phyloP scores from a whole-genome alignment of 140 eudicot species.

The Stevia rebaudiana region DNA sequence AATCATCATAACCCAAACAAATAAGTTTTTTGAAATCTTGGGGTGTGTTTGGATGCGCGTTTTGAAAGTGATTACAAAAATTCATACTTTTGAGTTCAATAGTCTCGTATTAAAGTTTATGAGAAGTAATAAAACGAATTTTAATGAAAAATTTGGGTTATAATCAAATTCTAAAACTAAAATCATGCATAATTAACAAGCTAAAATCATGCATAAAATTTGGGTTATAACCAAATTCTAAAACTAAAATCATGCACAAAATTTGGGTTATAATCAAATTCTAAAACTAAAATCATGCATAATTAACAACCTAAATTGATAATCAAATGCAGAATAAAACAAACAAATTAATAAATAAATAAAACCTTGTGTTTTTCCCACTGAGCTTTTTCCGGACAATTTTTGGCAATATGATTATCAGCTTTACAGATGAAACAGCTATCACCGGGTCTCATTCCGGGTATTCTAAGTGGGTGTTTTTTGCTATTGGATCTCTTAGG shows the following conservation, averaged over 20 bases:
- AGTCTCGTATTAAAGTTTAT: neutral
- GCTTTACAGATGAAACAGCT: constrained; percentile 84
- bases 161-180: neutral
- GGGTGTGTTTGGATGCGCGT: neutral
- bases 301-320: neutral
- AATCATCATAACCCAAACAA: neutral
- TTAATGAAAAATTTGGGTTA: too few relatives aligned
- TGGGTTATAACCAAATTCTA: too few relatives aligned
- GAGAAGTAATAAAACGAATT: too few relatives aligned
- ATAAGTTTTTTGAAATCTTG: neutral
- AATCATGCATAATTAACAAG: neutral
- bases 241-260: too few relatives aligned
- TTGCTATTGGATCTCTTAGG: constrained; percentile 29
- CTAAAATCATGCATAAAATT: too few relatives aligned
- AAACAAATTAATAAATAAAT: neutral
- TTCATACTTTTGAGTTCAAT: neutral
- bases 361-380: constrained; percentile 96
- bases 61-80: neutral
- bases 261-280: neutral
- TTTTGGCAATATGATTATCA: constrained; percentile 76
- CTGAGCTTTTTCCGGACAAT: constrained; percentile 76
- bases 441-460: constrained; percentile 97
- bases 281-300: neutral
- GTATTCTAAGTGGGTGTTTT: constrained; percentile 75
- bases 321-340: neutral